These are phyloP conservation scores for Vachellia collinsii DNA, from an alignment of 306 rosid genomes.

Conservation along the genomic window DNA sequence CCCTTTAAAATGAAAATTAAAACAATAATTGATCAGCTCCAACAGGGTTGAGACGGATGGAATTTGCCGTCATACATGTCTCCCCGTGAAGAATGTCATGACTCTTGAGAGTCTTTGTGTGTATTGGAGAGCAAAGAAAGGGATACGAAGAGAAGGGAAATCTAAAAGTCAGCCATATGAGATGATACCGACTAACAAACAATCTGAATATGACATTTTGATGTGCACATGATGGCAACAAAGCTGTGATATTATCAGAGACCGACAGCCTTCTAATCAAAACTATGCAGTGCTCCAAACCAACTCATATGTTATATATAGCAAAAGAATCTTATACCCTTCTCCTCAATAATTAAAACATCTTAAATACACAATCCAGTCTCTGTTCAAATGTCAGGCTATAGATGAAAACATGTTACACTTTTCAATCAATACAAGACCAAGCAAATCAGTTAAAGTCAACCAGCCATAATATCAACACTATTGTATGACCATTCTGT, in stretches of 20 bases:
- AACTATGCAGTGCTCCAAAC: not conserved
- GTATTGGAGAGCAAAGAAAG: not conserved
- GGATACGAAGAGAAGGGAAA: not conserved
- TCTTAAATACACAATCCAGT: constrained; percentile 21
- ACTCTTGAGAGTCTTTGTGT: not conserved
- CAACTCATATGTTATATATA: not conserved
- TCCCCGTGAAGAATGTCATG: not conserved
- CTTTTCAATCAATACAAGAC: constrained; percentile 18
- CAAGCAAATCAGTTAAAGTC: not conserved
- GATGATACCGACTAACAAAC: not conserved
- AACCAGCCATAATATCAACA: constrained; percentile 26
- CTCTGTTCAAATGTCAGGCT: constrained; percentile 24
- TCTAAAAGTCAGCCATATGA: not conserved
- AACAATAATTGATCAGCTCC: constrained; percentile 43
- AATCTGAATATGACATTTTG: constrained; percentile 10
- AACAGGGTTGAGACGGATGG: constrained; percentile 24
- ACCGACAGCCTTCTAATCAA: constrained; percentile 13
- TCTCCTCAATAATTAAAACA: constrained; percentile 6
- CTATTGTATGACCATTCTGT: not conserved
- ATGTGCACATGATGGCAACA: constrained; percentile 11
- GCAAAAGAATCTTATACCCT: not conserved
- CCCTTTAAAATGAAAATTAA: constrained; percentile 61
- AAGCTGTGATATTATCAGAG: constrained; percentile 1
- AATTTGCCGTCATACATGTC: constrained; percentile 1
- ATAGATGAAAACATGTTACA: constrained; percentile 23